These are phyloP conservation scores for Salix purpurea DNA, from an alignment of 345 rosid species.

Conservation along the genomic window DNA sequence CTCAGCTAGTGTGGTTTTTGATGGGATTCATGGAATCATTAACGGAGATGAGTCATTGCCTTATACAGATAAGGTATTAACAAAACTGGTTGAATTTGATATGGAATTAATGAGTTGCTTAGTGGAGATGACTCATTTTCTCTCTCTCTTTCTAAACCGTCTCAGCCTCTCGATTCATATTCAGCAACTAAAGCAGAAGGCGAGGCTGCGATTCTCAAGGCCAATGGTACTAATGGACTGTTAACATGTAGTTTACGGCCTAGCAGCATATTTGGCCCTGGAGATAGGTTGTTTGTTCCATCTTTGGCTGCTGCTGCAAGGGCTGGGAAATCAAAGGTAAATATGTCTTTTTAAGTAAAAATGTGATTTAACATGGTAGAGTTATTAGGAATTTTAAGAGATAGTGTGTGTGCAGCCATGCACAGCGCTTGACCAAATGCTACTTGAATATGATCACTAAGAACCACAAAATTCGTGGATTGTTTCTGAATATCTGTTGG, in stretches of 20 bases:
- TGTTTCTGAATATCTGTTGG: too few relatives aligned
- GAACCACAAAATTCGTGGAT: too few relatives aligned
- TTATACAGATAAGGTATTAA: constrained; percentile 55
- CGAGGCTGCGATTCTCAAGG: constrained; percentile 61
- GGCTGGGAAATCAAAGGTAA: constrained; percentile 90
- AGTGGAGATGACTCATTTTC: constrained; percentile 4
- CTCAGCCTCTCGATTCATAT: constrained; percentile 83
- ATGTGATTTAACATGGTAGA: not conserved
- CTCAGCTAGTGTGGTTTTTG: constrained; percentile 90
- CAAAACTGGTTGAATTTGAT: not conserved
- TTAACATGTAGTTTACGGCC: constrained; percentile 93
- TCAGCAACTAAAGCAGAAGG: constrained; percentile 90
- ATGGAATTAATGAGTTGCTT: not conserved
- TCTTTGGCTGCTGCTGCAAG: constrained; percentile 74
- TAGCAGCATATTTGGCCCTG: constrained; percentile 91
- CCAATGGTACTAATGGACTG: constrained; percentile 70
- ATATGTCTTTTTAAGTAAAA: not conserved
- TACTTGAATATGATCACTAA: too few relatives aligned
- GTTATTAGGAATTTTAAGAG: too few relatives aligned
- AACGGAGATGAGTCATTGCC: constrained; percentile 72
- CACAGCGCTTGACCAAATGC: too few relatives aligned
- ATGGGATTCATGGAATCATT: constrained; percentile 60
- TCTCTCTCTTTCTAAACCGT: not conserved
- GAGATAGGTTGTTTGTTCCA: constrained; percentile 81
- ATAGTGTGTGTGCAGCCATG: too few relatives aligned